These are phyloP conservation scores for Geranium brycei DNA, from an alignment of 345 rosid species.

Conservation along the genomic window DNA sequence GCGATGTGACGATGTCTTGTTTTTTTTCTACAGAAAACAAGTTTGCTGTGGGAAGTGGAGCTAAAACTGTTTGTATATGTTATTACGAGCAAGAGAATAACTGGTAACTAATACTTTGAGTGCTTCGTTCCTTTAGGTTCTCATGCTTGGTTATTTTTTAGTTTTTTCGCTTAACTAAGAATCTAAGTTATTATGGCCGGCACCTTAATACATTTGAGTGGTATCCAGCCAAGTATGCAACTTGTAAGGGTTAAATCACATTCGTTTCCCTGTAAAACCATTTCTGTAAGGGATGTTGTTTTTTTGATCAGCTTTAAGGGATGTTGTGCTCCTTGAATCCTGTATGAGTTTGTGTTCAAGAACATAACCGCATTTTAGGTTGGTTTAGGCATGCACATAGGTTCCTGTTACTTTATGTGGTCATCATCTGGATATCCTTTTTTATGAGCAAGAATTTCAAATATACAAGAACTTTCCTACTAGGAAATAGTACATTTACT, in stretches of 20 bases:
- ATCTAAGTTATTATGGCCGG: too few species aligned
- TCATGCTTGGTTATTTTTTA: background rate
- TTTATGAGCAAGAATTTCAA: too few species aligned
- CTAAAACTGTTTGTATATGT: conserved; percentile 94
- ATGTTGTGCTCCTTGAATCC: background rate
- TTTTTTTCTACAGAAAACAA: conserved; percentile 50
- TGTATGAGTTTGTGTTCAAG: background rate
- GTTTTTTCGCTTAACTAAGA: background rate
- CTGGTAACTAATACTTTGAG: conserved; percentile 35
- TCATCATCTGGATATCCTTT: too few species aligned
- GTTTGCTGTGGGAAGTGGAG: conserved; percentile 98
- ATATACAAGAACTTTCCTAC: too few species aligned
- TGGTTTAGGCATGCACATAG: background rate
- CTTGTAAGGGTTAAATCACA: background rate
- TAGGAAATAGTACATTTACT: too few species aligned
- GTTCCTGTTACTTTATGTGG: too few species aligned
- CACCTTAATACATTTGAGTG: background rate
- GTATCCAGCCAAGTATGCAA: background rate
- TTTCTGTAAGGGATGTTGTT: background rate
- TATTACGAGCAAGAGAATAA: conserved; percentile 97
- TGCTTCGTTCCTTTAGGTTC: background rate
- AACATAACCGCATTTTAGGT: background rate
- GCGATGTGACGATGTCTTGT: background rate
- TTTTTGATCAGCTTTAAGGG: too few species aligned
- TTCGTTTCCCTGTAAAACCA: background rate